Base-by-base conservation (phyloP, 2,329 filamentous ascomycete species). In the Fusarium sp. region DNA sequence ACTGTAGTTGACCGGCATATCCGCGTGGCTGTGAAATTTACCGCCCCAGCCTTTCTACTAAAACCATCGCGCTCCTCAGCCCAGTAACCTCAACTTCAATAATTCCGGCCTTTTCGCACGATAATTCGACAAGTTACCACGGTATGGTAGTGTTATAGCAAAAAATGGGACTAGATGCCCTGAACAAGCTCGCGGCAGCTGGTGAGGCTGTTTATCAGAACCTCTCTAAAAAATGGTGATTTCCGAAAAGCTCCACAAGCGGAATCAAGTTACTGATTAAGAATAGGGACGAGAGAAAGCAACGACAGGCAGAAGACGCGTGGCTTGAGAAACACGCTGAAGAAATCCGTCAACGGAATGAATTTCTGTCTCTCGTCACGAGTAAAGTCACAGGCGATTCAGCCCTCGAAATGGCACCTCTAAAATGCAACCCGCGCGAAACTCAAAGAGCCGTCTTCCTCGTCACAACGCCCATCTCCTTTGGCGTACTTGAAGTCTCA, bases 361-460 rank as follows among this genome's bases (percentile, higher is more conserved):
- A 70, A 10, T 76, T 78, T 14, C 56, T 78, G 2, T 18, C 50
- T 6, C 38, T 76, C 4, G 39, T 78, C 18, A 65, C 56, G 3
- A 47, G 41, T 24, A 78, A 77, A 47, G 42, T 77, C 22, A 75
- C 76, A 3, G 76, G 76, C 24, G 66, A 72, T 6, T 78, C 76
- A 1, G 52, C 48, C 0, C n/a, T 38, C 1, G 76, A 78, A n/a
- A 78, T 78, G 75, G 60, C 57, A 1, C 69, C 76, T 3, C 7
- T 78, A 2, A 20, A n/a, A 36, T 76, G 71, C 52, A 62, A 78
- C 14, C 62, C 68, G 0, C 57, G 41, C 30, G 75, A 75, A 42
- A 34, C 58, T 1, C 69, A 77, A 38, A 75, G 60, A 24, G 76
- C 76, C 1, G 76, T 78, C 3, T 78, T 78, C 17, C 72, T 78